Percentiles rank a stretch among this genome's conserved stretches.
phyloP scores from a whole-genome alignment of 108 stramenopile genomes.

The Nitzschia sp. region DNA sequence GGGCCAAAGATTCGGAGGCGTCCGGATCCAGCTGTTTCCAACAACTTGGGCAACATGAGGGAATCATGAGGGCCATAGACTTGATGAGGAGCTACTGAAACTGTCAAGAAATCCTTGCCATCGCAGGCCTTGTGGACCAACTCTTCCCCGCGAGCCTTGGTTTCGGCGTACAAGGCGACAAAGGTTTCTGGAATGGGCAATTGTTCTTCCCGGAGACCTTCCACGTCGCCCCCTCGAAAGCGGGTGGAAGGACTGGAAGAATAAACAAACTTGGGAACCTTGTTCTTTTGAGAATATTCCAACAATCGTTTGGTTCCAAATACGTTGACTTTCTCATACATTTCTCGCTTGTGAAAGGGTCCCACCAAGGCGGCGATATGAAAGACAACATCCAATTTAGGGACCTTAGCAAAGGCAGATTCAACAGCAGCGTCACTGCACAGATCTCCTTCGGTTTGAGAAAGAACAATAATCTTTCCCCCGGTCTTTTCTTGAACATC shows the following conservation, averaged over 20 bases:
- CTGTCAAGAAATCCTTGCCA: conserved; percentile 47
- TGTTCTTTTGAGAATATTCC: conserved; percentile 71
- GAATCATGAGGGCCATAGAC: conserved; percentile 93
- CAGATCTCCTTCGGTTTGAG: conserved; percentile 68
- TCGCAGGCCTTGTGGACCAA: conserved; percentile 64
- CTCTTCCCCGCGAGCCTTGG: conserved; percentile 92
- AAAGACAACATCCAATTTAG: conserved; percentile 82
- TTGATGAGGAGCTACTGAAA: conserved; percentile 95
- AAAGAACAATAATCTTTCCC: conserved; percentile 40
- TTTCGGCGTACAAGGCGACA: conserved; percentile 91
- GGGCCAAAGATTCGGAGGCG: conserved; percentile 90
- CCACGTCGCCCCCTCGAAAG: conserved; percentile 92
- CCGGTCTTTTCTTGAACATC: conserved; percentile 31
- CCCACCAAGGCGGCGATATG: conserved; percentile 98
- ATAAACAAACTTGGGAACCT: conserved; percentile 88
- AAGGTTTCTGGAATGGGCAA: conserved; percentile 62
- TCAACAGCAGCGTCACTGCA: conserved; percentile 74
- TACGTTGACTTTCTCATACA: conserved; percentile 88
- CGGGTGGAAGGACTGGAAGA: conserved; percentile 92
- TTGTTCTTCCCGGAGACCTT: conserved; percentile 75
- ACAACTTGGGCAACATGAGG: conserved; percentile 89
- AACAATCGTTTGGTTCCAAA: conserved; percentile 84
- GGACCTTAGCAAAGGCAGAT: conserved; percentile 61
- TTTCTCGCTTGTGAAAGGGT: conserved; percentile 81
- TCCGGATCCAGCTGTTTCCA: conserved; percentile 85